phyloP scores from a whole-genome alignment of 257 asterid genomes.

The Lycium barbarum region DNA sequence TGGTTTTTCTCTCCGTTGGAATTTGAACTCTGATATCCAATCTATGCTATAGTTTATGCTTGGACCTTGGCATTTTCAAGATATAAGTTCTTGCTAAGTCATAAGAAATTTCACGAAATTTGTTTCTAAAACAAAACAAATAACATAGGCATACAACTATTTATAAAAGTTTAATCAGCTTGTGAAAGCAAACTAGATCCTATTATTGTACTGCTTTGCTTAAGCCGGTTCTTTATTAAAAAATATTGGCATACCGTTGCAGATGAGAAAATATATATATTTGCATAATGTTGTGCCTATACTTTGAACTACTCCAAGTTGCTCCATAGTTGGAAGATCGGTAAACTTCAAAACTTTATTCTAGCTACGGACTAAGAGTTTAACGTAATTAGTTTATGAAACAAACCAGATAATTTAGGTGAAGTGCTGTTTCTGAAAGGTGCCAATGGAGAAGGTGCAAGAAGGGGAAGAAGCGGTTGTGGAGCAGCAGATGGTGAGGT shows the following conservation, averaged over 20 bases:
- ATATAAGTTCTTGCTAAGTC: not conserved
- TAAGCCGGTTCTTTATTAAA: not conserved
- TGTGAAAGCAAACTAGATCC: not conserved
- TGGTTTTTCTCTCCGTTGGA: not conserved
- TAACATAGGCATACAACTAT: not conserved
- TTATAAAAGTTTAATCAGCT: not conserved
- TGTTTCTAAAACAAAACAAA: not conserved
- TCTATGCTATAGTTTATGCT: not conserved
- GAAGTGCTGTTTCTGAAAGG: conserved; percentile 88
- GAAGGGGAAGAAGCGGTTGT: conserved; percentile 83
- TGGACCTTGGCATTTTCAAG: not conserved
- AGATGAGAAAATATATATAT: not conserved
- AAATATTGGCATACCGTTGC: not conserved
- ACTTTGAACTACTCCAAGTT: not conserved
- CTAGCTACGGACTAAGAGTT: conserved; percentile 1
- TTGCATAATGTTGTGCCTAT: not conserved
- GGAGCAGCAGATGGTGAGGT: conserved; percentile 72
- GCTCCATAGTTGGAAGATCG: not conserved
- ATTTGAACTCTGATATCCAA: not conserved
- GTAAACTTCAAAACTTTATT: not conserved
- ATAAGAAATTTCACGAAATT: not conserved
- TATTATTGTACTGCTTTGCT: not conserved
- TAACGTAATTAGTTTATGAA: conserved; percentile 21
- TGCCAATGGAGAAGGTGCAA: conserved; percentile 94
- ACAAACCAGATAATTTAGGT: conserved; percentile 91